Percentiles rank a stretch among this genome's conserved stretches.
Evolutionary conservation across 2,329 filamentous ascomycete genomes (phyloP).

Genomic region (Penicillium nordicum): DNA sequence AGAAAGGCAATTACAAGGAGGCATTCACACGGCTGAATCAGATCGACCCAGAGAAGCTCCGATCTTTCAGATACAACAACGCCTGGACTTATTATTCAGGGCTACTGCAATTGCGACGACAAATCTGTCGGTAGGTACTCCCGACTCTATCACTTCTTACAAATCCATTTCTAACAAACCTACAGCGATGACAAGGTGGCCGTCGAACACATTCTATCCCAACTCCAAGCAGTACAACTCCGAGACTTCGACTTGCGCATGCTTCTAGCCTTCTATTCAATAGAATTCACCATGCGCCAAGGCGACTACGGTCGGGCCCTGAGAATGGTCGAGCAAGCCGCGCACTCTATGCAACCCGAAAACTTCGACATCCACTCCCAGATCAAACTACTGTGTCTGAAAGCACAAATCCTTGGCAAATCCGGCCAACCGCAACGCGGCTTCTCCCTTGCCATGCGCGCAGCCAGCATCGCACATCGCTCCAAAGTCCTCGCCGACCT

Average conservation of each 20-base stretch:
- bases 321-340: slow-evolving; percentile 51
- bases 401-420: slow-evolving; percentile 66
- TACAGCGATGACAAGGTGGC: slow-evolving; percentile 55
- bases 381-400: slow-evolving; percentile 68
- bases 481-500: slow-evolving; percentile 65
- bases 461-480: slow-evolving; percentile 69
- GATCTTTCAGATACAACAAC: slow-evolving; percentile 74
- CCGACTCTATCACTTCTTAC: neutral
- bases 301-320: slow-evolving; percentile 54
- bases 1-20: slow-evolving; percentile 67
- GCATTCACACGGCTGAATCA: slow-evolving; percentile 60
- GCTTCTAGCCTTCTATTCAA: slow-evolving; percentile 57
- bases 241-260: slow-evolving; percentile 59
- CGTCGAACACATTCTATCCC: slow-evolving; percentile 55
- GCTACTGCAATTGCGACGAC: slow-evolving; percentile 41
- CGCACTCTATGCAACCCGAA: slow-evolving; percentile 51
- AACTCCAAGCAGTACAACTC: slow-evolving; percentile 52
- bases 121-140: slow-evolving; percentile 40
- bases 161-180: slow-evolving; percentile 16
- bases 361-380: slow-evolving; percentile 64
- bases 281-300: slow-evolving; percentile 57
- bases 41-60: slow-evolving; percentile 60
- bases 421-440: slow-evolving; percentile 68
- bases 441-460: slow-evolving; percentile 72
- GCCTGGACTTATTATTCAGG: slow-evolving; percentile 44